Percentiles rank a stretch among this genome's conserved stretches.
phyloP scores from a whole-genome alignment of 306 rosid genomes.

The Acacia acuminata region DNA sequence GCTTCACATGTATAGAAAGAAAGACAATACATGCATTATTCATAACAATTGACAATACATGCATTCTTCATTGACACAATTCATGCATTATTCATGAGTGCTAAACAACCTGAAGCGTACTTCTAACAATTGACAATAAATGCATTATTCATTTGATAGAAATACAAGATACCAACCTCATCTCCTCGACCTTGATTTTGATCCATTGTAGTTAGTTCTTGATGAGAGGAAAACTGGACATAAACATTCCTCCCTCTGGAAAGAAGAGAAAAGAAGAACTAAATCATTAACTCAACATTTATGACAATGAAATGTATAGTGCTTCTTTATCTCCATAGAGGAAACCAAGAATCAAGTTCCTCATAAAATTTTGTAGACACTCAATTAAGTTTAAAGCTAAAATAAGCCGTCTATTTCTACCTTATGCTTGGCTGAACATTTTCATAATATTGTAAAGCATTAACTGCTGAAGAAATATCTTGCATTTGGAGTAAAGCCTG shows the following conservation, averaged over 20 bases:
- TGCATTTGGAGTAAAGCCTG: slow-evolving; percentile 99
- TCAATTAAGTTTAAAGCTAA: not conserved
- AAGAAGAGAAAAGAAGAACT: slow-evolving; percentile 24
- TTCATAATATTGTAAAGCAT: slow-evolving; percentile 80
- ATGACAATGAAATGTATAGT: slow-evolving; percentile 9
- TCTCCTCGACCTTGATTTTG: slow-evolving; percentile 96
- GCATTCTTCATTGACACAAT: no score
- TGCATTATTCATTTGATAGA: no score
- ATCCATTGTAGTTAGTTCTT: slow-evolving; percentile 91
- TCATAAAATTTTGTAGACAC: slow-evolving; percentile 7
- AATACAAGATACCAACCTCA: slow-evolving; percentile 70
- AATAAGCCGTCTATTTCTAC: slow-evolving; percentile 40
- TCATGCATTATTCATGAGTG: no score
- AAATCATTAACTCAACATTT: slow-evolving; percentile 12
- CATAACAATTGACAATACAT: no score
- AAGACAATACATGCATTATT: no score
- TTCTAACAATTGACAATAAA: no score
- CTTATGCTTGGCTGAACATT: slow-evolving; percentile 90
- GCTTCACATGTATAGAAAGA: not conserved
- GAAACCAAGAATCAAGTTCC: not conserved
- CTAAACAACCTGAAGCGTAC: no score
- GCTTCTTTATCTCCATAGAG: slow-evolving; percentile 5
- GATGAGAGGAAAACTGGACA: slow-evolving; percentile 97
- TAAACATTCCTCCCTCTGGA: slow-evolving; percentile 98
- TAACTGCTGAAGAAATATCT: slow-evolving; percentile 85